Percentiles rank a stretch among this genome's conserved stretches.
phyloP scores from a whole-genome alignment of 345 rosid species.

The Hirschfeldia incana region DNA sequence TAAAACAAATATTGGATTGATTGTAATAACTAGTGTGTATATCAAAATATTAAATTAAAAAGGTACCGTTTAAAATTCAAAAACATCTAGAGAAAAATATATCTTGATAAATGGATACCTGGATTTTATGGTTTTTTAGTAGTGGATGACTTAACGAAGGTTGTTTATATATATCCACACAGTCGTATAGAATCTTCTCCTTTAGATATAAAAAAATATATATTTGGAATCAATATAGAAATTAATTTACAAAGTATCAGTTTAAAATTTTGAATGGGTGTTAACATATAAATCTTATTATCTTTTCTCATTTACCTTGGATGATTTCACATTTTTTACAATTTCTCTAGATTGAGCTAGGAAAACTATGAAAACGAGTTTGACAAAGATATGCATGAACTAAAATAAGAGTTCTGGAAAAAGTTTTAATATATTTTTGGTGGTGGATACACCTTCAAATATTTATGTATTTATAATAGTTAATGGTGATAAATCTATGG shows the following conservation, averaged over 20 bases:
- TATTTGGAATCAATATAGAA: neutral
- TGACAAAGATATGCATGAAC: neutral
- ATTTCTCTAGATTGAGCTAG: neutral
- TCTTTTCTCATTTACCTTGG: neutral
- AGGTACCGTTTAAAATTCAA: neutral
- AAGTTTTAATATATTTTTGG: neutral
- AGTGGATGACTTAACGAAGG: conserved; percentile 21
- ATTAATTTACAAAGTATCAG: neutral
- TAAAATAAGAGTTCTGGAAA: neutral
- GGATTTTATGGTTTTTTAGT: conserved; percentile 14
- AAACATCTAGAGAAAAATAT: neutral
- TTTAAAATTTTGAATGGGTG: neutral
- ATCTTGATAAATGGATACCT: neutral
- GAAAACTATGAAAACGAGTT: neutral
- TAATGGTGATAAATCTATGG: neutral
- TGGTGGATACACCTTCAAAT: neutral
- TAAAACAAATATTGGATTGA: neutral
- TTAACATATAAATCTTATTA: neutral
- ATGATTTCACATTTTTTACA: neutral
- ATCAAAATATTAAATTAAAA: neutral
- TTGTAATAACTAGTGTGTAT: neutral
- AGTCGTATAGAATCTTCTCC: conserved; percentile 1
- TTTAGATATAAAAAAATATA: neutral
- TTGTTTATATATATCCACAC: conserved; percentile 24
- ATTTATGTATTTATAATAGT: neutral